These are phyloP conservation scores for Parastagonospora nodorum DNA, from an alignment of 2,329 filamentous ascomycete species.

Conservation along the genomic window DNA sequence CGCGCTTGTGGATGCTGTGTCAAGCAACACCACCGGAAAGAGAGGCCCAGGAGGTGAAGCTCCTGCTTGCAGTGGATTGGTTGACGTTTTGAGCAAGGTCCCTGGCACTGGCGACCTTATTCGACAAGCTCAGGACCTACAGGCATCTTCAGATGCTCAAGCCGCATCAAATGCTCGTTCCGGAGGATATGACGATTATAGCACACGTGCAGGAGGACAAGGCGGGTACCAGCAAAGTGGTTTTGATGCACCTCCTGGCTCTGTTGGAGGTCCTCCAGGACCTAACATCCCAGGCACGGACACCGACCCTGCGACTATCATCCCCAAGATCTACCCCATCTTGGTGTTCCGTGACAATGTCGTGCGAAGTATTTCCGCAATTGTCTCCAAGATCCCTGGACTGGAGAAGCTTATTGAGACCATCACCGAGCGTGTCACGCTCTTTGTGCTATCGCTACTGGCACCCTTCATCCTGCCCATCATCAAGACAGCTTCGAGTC, in stretches of 20 bases:
- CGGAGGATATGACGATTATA: constrained; percentile 48
- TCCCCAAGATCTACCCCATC: constrained; percentile 85
- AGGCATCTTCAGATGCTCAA: constrained; percentile 55
- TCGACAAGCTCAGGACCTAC: constrained; percentile 53
- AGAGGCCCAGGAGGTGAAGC: constrained; percentile 39
- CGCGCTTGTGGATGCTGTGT: constrained; percentile 48
- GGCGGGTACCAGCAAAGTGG: constrained; percentile 46
- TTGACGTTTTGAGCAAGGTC: constrained; percentile 74
- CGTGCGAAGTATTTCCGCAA: constrained; percentile 80
- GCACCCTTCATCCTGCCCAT: constrained; percentile 92
- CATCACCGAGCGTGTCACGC: constrained; percentile 88
- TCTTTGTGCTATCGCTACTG: constrained; percentile 88
- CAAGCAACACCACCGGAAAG: constrained; percentile 28
- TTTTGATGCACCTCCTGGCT: constrained; percentile 52
- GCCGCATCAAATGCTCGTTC: constrained; percentile 52
- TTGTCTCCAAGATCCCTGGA: constrained; percentile 90
- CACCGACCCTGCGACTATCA: constrained; percentile 65
- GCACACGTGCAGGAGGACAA: constrained; percentile 44
- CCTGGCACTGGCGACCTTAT: constrained; percentile 61
- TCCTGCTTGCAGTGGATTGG: constrained; percentile 54
- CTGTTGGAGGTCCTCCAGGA: constrained; percentile 50
- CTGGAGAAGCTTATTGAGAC: constrained; percentile 89
- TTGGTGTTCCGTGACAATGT: constrained; percentile 93
- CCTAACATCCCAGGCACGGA: constrained; percentile 74
- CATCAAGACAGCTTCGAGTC: constrained; percentile 83